Evolutionary conservation across 306 rosid genomes (phyloP).

Genomic region (Vicia faba): DNA sequence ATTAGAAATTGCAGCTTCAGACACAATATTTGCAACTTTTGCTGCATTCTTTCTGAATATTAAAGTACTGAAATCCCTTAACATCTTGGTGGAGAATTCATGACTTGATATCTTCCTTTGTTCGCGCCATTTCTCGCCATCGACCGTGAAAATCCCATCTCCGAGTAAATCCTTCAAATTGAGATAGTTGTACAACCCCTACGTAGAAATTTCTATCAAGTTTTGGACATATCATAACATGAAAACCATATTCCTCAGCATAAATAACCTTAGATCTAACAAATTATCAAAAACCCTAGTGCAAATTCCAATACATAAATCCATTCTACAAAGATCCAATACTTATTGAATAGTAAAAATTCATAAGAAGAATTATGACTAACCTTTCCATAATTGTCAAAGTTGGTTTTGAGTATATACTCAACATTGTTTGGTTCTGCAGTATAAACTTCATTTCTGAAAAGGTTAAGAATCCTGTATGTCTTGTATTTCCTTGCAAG

Average conservation of each 20-base stretch:
- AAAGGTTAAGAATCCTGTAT: slow-evolving; percentile 62
- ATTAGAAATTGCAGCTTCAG: slow-evolving; percentile 56
- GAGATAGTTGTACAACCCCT: slow-evolving; percentile 65
- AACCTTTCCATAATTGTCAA: slow-evolving; percentile 86
- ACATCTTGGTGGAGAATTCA: slow-evolving; percentile 69
- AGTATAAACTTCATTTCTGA: slow-evolving; percentile 71
- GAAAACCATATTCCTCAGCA: too few relatives aligned
- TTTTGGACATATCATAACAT: too few relatives aligned
- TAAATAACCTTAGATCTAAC: too few relatives aligned
- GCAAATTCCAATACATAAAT: too few relatives aligned
- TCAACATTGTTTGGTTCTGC: slow-evolving; percentile 73
- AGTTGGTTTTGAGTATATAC: slow-evolving; percentile 80
- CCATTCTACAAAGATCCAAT: too few relatives aligned
- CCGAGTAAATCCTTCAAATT: slow-evolving; percentile 82
- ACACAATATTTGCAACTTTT: slow-evolving; percentile 59
- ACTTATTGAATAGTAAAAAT: too few relatives aligned
- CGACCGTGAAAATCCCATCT: slow-evolving; percentile 82
- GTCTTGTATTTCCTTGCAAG: slow-evolving; percentile 71
- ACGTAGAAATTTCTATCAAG: too few relatives aligned
- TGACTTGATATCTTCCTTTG: slow-evolving; percentile 76
- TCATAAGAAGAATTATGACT: too few relatives aligned
- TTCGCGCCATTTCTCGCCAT: slow-evolving; percentile 83
- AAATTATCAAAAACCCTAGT: too few relatives aligned
- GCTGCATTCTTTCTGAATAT: slow-evolving; percentile 68
- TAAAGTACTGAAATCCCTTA: slow-evolving; percentile 61